Evolutionary conservation across 768 basidiomycete species (phyloP), one percentile per base, ranked within the genome.

Genomic region (Boletus rex-veris): DNA sequence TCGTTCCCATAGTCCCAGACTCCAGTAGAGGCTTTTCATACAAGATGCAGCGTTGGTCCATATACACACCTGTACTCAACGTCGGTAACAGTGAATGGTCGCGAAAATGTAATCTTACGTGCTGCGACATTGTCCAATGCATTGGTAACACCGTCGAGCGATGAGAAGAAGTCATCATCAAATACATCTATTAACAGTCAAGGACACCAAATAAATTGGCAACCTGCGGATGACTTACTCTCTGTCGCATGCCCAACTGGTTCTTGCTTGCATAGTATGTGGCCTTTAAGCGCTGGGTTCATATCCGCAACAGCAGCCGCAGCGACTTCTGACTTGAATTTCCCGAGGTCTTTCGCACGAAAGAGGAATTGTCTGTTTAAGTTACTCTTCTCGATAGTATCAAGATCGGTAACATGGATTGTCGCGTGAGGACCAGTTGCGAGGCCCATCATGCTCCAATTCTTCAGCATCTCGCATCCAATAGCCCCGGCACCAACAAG

Each of bases 391-490:
- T 99, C 97, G 68, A 99, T 99, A 30, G 95, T 98, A 71, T 99
- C 97, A 63, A 99, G 73, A 71, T 99, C 97, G 6, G 97, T 98
- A 52, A 98, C 92, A 63, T 95, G 85, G 52, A 99, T 90, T 48
- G 79, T 73, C 10, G 91, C 97, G 39, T 84, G 77, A 15, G 81
- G 76, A 11, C 91, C 91, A 30, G 86, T 81, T 7, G 83, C 95
- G 43, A 99, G 75, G 56, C 97, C 97, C 80, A 98, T 96, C 92
- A 98, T 90, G 60, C 91, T 90, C 97, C 97, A 99, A 73, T 98
- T 99, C 79, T 99, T 99, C 64, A 99, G 75, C 97, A 98, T 98
- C 75, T 99, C 97, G 67, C 97, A 99, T 18, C 97, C 97, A 68
- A 99, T 98, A 35, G 97, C 97, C 42, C 97, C 97, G n/a, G 96